A percentile compares a stretch with the other conserved stretches of the same genome.
Evolutionary conservation across 345 rosid species (phyloP).

Genomic region (Ceriops tagal): DNA sequence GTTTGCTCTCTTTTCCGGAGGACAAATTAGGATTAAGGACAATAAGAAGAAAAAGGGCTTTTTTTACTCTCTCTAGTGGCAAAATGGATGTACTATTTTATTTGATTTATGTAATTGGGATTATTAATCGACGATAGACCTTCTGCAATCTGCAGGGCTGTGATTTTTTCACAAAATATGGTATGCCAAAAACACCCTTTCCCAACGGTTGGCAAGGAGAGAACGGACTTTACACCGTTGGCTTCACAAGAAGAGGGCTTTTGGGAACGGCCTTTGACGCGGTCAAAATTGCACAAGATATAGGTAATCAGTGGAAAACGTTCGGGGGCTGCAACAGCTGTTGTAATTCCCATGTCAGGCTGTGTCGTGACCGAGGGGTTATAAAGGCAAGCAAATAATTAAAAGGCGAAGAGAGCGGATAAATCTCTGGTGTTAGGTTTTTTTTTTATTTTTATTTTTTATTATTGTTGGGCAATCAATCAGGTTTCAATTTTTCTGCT

Average conservation of each 20-base stretch:
- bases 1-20: no score
- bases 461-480: no score
- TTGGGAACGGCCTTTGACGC: constrained; percentile 72
- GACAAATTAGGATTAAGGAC: no score
- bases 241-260: constrained; percentile 79
- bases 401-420: no score
- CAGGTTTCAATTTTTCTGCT: no score
- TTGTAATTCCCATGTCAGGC: constrained; percentile 43
- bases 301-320: constrained; percentile 53
- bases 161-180: constrained; percentile 67
- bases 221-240: constrained; percentile 71
- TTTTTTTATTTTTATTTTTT: no score
- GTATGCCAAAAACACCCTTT: constrained; percentile 71
- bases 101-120: neutral
- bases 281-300: constrained; percentile 59
- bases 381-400: no score
- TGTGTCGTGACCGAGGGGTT: neutral
- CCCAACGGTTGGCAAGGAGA: constrained; percentile 84
- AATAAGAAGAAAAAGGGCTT: no score
- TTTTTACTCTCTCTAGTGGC: neutral
- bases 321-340: constrained; percentile 20
- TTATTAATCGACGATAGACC: no score
- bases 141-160: constrained; percentile 34
- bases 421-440: no score
- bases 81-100: neutral